These are phyloP conservation scores for Lachnellula suecica DNA, from an alignment of 2,329 filamentous ascomycete species.

Conservation along the genomic window DNA sequence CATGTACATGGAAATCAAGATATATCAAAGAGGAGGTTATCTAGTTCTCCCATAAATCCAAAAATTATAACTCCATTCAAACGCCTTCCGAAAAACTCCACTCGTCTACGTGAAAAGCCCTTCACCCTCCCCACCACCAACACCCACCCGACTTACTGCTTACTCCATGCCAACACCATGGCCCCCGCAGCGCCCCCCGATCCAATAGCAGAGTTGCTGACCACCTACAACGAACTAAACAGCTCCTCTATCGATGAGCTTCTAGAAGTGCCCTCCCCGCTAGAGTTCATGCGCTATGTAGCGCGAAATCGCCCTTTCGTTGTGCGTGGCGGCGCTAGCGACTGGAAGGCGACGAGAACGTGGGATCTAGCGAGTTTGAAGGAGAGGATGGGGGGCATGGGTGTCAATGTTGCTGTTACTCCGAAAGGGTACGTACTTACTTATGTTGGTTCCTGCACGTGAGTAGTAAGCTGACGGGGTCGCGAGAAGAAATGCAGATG, in stretches of 20 bases:
- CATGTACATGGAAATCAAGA: too few relatives aligned
- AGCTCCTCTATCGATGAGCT: conserved; percentile 58
- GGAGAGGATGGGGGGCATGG: conserved; percentile 50
- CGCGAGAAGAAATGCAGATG: conserved; percentile 46
- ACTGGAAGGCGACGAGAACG: conserved; percentile 60
- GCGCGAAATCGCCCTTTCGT: conserved; percentile 74
- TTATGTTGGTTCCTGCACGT: too few relatives aligned
- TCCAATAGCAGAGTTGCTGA: conserved; percentile 56
- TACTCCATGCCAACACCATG: neutral
- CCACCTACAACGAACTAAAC: conserved; percentile 74
- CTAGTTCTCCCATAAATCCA: neutral
- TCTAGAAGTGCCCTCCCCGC: conserved; percentile 63
- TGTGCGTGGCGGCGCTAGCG: conserved; percentile 58
- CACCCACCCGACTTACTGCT: neutral
- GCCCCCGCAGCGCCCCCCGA: conserved; percentile 29
- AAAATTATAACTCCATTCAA: neutral
- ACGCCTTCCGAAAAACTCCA: neutral
- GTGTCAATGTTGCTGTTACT: conserved; percentile 77
- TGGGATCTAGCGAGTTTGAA: conserved; percentile 66
- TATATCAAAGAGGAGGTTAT: too few relatives aligned
- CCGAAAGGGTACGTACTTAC: conserved; percentile 41
- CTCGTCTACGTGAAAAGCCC: neutral
- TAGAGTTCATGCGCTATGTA: conserved; percentile 80
- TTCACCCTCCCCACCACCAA: neutral
- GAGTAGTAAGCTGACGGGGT: neutral